Conservation (phyloP, 495 filamentous ascomycete species). For the Aspergillus biplanus region DNA sequence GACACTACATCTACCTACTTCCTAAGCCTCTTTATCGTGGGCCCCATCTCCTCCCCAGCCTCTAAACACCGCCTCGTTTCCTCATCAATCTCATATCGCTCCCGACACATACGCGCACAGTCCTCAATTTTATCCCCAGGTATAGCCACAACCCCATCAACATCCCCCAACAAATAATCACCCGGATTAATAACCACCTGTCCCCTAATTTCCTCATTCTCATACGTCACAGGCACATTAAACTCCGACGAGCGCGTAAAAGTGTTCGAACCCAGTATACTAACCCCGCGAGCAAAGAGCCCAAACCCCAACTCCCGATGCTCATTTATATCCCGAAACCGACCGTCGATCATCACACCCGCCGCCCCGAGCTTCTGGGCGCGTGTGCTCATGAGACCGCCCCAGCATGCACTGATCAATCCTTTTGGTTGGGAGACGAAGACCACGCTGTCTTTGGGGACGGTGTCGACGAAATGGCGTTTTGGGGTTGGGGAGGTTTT, state of each 20-base stretch:
- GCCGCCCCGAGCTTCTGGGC: constrained; percentile 45
- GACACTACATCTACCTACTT: constrained; percentile 6
- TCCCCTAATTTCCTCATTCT: constrained; percentile 36
- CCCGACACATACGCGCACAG: constrained; percentile 28
- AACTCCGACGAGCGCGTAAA: constrained; percentile 31
- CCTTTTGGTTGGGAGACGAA: constrained; percentile 59
- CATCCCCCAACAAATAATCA: constrained; percentile 60
- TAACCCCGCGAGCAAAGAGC: constrained; percentile 56
- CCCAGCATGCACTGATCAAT: constrained; percentile 60
- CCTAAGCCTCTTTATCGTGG: constrained; percentile 31
- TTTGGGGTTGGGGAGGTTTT: constrained; percentile 23
- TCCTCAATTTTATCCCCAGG: constrained; percentile 25
- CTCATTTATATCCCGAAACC: constrained; percentile 61
- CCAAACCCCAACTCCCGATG: constrained; percentile 57
- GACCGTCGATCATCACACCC: constrained; percentile 60
- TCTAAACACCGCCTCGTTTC: constrained; percentile 28
- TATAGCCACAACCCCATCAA: constrained; percentile 56
- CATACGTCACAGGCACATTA: constrained; percentile 38
- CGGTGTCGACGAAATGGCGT: constrained; percentile 41
- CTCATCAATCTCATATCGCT: constrained; percentile 33
- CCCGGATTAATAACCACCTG: constrained; percentile 55
- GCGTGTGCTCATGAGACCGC: constrained; percentile 61
- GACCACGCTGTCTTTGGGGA: constrained; percentile 54
- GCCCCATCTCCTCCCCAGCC: constrained; percentile 31
- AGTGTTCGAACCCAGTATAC: constrained; percentile 33